Evolutionary conservation across 2,329 filamentous ascomycete genomes (phyloP), one percentile per base, ranked within the genome.

Genomic region (Ceratocystis smalleyi): DNA sequence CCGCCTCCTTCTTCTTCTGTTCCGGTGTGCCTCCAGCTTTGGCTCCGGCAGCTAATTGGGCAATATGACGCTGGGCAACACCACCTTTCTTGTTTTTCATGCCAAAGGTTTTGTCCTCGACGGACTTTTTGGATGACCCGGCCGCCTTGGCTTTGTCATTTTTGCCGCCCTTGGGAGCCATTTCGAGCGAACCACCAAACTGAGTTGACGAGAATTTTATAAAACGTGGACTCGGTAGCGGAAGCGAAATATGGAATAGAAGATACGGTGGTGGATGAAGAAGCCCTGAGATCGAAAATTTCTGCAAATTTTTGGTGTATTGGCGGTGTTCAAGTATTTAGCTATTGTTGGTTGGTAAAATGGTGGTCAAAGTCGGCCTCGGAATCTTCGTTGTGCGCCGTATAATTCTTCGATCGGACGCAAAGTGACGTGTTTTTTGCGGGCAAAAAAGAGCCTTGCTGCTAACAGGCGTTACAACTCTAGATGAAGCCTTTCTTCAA

Each of bases 31-130:
- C 89, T 70, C 87, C 85, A 65, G 82, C 81, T 69, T 87, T 84
- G 62, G 85, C 82, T 71, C 91, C 87, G 59, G 85, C 82, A 69
- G 85, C 78, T 74, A 99, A 83, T 71, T 91, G 88, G 66, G 88
- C 86, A 73, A 99, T 97, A 70, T 91, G 84, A 76, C 86, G 95
- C 77, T 97, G 89, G 64, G 91, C 92, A 62, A 84, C 86, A 65
- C 84, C 87, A 70, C 94, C 94, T 81, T 96, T 99, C 80, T 99
- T 99, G 74, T 99, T 99, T 79, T 99, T 99, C 94, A 99, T 97
- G 71, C 94, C 94, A 81, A 99, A 99, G 60, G 94, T 96, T 78
- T 92, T 94, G 80, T 99, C 94, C 68, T 94, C 90, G 68, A 91
- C 88, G 55, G 79, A 71, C 77, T 90, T 90, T 77, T 89, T 90